A percentile compares a stretch with the other conserved stretches of the same genome.
These are phyloP conservation scores for Eimeria maxima DNA, from an alignment of 169 alveolate genomes.

Conservation along the genomic window DNA sequence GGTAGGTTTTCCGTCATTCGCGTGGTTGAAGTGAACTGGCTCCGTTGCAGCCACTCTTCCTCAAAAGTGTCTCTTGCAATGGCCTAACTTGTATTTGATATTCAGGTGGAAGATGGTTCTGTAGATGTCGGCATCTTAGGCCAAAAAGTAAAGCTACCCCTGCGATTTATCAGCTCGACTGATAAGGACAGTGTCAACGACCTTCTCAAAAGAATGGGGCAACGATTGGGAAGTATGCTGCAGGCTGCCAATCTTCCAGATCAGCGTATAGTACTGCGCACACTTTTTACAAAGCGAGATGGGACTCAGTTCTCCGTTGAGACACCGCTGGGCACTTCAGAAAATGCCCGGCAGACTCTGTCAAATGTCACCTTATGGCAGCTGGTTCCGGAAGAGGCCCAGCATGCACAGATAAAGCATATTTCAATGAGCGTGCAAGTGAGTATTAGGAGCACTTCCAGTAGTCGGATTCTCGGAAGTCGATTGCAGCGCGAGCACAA, in stretches of 20 bases:
- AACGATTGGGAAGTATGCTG: slow-evolving; percentile 48
- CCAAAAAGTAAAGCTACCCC: neutral
- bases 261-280: slow-evolving; percentile 41
- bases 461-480: neutral
- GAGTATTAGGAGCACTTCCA: neutral
- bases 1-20: slow-evolving; percentile 9
- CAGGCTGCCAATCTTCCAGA: slow-evolving; percentile 3
- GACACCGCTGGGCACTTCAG: slow-evolving; percentile 63
- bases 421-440: slow-evolving; percentile 59
- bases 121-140: slow-evolving; percentile 38
- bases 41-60: neutral
- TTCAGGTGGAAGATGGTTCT: slow-evolving; percentile 69
- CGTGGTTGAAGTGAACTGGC: neutral
- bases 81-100: neutral
- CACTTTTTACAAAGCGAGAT: slow-evolving; percentile 4
- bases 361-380: slow-evolving; percentile 15
- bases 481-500: neutral
- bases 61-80: neutral
- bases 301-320: slow-evolving; percentile 40
- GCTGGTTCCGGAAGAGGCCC: slow-evolving; percentile 60
- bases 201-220: slow-evolving; percentile 32
- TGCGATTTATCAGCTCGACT: slow-evolving; percentile 31
- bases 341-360: slow-evolving; percentile 12
- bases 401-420: slow-evolving; percentile 37
- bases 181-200: slow-evolving; percentile 27